Evolutionary conservation across 768 basidiomycete species (phyloP), one percentile per base, ranked within the genome.

Genomic region (Lepiota venenata): DNA sequence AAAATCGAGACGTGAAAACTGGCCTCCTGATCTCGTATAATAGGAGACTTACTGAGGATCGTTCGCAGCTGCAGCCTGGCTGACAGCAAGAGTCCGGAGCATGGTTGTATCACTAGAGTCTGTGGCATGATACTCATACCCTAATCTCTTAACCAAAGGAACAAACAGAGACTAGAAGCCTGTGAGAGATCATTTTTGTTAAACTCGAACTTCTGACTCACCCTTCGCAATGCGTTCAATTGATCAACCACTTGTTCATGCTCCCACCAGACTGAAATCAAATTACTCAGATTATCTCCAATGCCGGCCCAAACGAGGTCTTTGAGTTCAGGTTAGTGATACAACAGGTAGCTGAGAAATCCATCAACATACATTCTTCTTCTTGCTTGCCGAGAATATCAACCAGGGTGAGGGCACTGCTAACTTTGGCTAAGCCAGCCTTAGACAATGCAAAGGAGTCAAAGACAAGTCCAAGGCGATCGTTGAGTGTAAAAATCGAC

Each of bases 401-500:
- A 42, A 93, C 74, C 42, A 98, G 75, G 20, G 80, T 82, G 60
- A 99, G 75, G 1, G 87, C 82, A 57, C 84, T 85, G 61, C 91
- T 92, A 32, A 92, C 77, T 55, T 84, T 78, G 45, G 84, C 74
- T 62, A 90, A 81, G 2, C 94, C 94, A 16, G 93, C 88, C 63
- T 85, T 83, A 46, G 91, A 81, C 27, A 98, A 79, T 1, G 87
- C 87, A 63, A 88, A 77, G 0, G 87, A 78, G 62, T 98, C 97
- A 46, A 87, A 81, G 18, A 96, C 83, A 22, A 99, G 76, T 15
- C 95, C 95, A 61, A 98, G 86, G 20, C 92, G 82, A 65, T 99
- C 96, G 53, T 91, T 85, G 56, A 93, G 72, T 1, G 86, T 78
- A 72, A 96, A 93, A 7, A 79, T 69, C 3, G 82, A 80, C 52